Evolutionary conservation across 768 basidiomycete species (phyloP), one percentile per base, ranked within the genome.

Genomic region (Lentinula sp.): DNA sequence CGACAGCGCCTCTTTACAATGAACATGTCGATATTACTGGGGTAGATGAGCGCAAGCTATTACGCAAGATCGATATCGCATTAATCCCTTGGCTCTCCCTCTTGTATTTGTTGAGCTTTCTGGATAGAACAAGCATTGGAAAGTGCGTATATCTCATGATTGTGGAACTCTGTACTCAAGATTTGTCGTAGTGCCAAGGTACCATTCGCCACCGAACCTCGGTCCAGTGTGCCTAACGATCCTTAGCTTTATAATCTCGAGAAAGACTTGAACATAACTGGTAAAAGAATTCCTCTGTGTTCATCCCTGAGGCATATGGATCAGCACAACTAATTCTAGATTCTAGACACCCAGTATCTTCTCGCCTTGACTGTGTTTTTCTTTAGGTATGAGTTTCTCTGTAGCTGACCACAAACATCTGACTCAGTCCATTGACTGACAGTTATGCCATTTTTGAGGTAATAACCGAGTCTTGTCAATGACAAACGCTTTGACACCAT

Each of bases 371-470:
- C 88, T 57, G 81, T 85, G 37, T 81, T 84, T 65, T 84, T 83
- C 71, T 82, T 85, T 73, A 79, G 69, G 67, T 57, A 18, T 23
- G 65, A 23, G 6, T 35, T 23, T n/a, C 10, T 43, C 41, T 28
- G 28, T 28, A 28, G 28, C 4, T 3, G 28, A 28, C 28, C 28
- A 28, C 28, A 28, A 28, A 28, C 28, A 28, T 28, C 28, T 28
- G 28, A 28, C 28, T 16, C 6, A 32, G 2, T 3, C 7, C 9
- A 39, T 18, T 3, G 37, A 13, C 55, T 20, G n/a, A 20, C 59
- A 76, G 85, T 56, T 91, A 92, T 67, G 79, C 86, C 2, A 67
- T 90, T 32, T 91, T 91, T 62, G 87, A 91, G 79, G 86, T 77
- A 65, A 41, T 64, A 20, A 6, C 3, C 13, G 15, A 16, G 41